A percentile compares a stretch with the other conserved stretches of the same genome.
phyloP scores from a whole-genome alignment of 75 land plant species.

The Picea glauca region DNA sequence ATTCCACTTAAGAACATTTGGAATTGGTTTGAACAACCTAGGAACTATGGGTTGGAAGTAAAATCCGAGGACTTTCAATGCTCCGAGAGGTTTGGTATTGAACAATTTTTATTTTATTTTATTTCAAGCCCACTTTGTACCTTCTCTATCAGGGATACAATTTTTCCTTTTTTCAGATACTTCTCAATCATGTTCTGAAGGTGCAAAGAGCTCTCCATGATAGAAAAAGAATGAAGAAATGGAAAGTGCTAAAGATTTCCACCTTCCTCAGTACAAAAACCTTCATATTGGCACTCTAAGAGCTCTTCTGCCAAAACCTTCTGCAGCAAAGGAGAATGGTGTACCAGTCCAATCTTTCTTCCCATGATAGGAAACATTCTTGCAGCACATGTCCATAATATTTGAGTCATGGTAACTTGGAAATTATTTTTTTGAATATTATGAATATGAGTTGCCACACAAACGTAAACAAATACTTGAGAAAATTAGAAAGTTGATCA shows the following conservation, averaged over 20 bases:
- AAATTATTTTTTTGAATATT: slow-evolving; percentile 74
- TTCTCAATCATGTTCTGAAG: neutral
- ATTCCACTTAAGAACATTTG: slow-evolving; percentile 45
- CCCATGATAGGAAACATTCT: neutral
- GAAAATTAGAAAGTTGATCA: slow-evolving; percentile 47
- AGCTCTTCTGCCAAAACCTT: slow-evolving; percentile 23
- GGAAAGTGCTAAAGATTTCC: neutral
- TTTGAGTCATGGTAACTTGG: slow-evolving; percentile 5
- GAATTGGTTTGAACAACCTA: slow-evolving; percentile 80
- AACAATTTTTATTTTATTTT: no score
- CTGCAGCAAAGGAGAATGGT: neutral
- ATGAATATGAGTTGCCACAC: slow-evolving; percentile 57
- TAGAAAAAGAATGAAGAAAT: slow-evolving; percentile 3
- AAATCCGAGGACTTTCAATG: slow-evolving; percentile 22
- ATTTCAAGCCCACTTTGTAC: slow-evolving; percentile 67
- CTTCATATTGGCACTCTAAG: slow-evolving; percentile 19
- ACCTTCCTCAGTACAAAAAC: slow-evolving; percentile 7
- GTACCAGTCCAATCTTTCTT: neutral
- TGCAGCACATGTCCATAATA: slow-evolving; percentile 11
- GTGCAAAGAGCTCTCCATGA: neutral
- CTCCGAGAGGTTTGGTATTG: slow-evolving; percentile 13
- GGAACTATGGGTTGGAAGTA: slow-evolving; percentile 74
- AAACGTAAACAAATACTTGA: slow-evolving; percentile 45
- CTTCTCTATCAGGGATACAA: slow-evolving; percentile 74
- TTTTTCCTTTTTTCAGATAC: slow-evolving; percentile 35